A percentile compares a stretch with the other conserved stretches of the same genome.
These are phyloP conservation scores for Chlamydomonas sp. DNA, from an alignment of 139 green algal species.

Conservation along the genomic window DNA sequence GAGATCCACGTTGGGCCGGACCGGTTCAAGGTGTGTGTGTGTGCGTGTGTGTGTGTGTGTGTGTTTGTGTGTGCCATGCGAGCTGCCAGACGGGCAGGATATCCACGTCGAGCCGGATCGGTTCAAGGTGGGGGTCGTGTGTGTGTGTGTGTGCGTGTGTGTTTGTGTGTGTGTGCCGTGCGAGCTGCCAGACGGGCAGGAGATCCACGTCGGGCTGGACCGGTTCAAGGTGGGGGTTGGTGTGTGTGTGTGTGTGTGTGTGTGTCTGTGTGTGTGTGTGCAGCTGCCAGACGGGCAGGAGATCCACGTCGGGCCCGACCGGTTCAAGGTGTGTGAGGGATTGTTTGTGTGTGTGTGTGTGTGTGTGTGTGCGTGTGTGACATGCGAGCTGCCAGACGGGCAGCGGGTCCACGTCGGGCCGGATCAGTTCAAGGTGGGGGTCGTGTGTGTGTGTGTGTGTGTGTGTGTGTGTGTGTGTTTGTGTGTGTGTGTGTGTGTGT, in stretches of 20 bases:
- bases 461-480: no score
- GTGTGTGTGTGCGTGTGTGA: no score
- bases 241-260: not conserved
- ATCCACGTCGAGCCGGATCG: no score
- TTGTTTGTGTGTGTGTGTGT: no score
- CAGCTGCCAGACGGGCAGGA: conserved; percentile 65
- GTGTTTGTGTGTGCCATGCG: no score
- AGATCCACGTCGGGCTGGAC: not conserved
- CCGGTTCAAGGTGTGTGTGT: conserved; percentile 42
- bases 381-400: no score
- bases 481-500: no score
- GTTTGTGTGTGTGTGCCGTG: not conserved
- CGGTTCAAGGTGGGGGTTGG: not conserved
- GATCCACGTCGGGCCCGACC: conserved; percentile 72
- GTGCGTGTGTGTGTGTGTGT: not conserved
- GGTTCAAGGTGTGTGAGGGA: conserved; percentile 76
- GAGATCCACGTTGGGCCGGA: conserved; percentile 73
- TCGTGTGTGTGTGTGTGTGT: no score
- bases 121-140: not conserved
- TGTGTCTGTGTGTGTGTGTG: not conserved
- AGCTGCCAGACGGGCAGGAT: no score
- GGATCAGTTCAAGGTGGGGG: no score
- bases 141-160: not conserved
- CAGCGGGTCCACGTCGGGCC: no score
- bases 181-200: no score